Evolutionary conservation across 345 rosid genomes (phyloP).

Genomic region (Linum trigynum): DNA sequence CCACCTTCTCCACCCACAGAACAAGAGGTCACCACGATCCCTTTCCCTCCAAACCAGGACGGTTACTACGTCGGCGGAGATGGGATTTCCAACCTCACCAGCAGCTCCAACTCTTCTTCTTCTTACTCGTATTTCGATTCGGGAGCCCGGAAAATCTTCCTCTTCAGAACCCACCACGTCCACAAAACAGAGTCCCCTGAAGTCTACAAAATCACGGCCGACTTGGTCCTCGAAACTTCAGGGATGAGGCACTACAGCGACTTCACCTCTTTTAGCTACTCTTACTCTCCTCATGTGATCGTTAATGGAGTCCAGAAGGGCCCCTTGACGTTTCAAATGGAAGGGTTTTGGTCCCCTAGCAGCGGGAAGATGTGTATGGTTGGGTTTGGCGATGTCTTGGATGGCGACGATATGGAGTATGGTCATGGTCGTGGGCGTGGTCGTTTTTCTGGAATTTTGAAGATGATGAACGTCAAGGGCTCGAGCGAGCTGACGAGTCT

Average conservation of each 20-base stretch:
- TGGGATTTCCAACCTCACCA: neutral
- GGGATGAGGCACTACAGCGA: neutral
- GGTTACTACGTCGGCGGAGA: constrained; percentile 27
- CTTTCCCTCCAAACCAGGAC: constrained; percentile 17
- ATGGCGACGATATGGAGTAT: constrained; percentile 1
- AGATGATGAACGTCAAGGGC: constrained; percentile 15
- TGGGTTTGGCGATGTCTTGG: constrained; percentile 17
- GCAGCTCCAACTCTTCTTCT: neutral
- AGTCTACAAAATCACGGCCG: constrained; percentile 23
- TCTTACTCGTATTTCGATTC: neutral
- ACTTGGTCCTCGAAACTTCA: constrained; percentile 8
- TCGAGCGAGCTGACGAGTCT: constrained; percentile 17
- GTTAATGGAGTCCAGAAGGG: neutral
- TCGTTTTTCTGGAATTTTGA: constrained; percentile 17
- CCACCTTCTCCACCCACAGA: neutral
- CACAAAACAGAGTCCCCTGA: constrained; percentile 5
- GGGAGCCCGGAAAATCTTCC: neutral
- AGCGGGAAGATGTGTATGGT: constrained; percentile 31
- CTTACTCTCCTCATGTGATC: constrained; percentile 1
- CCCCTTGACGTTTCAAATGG: constrained; percentile 14
- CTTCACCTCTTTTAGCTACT: neutral
- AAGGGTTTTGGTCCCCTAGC: constrained; percentile 29
- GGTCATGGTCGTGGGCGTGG: neutral
- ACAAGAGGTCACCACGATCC: constrained; percentile 8
- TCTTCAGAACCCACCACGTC: constrained; percentile 15